These are phyloP conservation scores for Xanthoconium separans DNA, from an alignment of 1,284 basidiomycete species.

Conservation along the genomic window DNA sequence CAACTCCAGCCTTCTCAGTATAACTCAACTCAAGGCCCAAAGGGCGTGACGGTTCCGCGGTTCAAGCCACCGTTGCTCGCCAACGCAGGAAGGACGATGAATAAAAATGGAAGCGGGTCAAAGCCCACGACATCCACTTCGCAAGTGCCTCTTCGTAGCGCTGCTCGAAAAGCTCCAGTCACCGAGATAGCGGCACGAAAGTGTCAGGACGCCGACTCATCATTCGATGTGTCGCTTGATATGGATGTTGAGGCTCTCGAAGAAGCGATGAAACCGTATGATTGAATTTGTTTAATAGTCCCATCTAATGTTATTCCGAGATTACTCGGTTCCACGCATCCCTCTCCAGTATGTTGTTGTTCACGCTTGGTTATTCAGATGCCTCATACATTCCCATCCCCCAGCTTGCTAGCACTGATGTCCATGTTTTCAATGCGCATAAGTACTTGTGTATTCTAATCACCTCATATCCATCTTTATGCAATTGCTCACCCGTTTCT, in stretches of 20 bases:
- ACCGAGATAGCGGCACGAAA: background rate
- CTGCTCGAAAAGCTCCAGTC: background rate
- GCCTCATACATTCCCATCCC: background rate
- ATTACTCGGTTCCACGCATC: background rate
- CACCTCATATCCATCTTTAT: background rate
- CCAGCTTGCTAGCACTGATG: background rate
- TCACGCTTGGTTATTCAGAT: background rate
- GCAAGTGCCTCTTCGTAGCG: background rate
- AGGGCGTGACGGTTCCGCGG: slow-evolving; percentile 16
- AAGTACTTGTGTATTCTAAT: slow-evolving; percentile 7
- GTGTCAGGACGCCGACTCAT: slow-evolving; percentile 26
- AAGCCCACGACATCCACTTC: background rate
- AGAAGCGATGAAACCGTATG: slow-evolving; percentile 33
- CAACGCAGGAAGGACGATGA: background rate
- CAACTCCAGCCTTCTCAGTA: slow-evolving; percentile 23
- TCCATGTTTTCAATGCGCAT: slow-evolving; percentile 6
- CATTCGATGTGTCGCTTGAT: slow-evolving; percentile 33
- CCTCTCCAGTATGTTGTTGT: background rate
- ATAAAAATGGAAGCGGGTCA: slow-evolving; percentile 1
- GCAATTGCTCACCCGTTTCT: background rate
- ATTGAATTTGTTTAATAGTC: slow-evolving; percentile 9
- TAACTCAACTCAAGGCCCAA: slow-evolving; percentile 22
- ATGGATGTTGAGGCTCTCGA: slow-evolving; percentile 28
- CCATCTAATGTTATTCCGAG: background rate
- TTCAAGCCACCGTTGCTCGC: slow-evolving; percentile 32